Evolutionary conservation across 202 grass and related monocot species (phyloP).

Genomic region (Cymbopogon flexuosus): DNA sequence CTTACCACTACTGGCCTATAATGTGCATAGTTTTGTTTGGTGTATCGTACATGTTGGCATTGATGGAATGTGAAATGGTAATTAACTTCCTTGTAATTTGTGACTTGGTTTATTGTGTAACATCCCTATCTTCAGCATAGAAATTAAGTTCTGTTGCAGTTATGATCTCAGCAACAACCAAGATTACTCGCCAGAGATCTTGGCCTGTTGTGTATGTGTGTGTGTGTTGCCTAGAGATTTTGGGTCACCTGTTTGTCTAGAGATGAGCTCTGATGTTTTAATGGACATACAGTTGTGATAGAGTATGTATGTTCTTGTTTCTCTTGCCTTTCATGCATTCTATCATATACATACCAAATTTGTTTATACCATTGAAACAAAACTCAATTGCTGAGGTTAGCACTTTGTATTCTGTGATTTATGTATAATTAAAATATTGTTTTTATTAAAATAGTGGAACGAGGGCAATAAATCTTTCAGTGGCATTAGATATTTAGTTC

Average conservation of each 20-base stretch:
- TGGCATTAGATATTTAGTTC: background rate
- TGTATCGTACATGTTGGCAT: slow-evolving; percentile 19
- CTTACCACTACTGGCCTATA: slow-evolving; percentile 61
- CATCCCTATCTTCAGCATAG: slow-evolving; percentile 22
- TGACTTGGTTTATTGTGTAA: slow-evolving; percentile 16
- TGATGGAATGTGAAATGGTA: slow-evolving; percentile 12
- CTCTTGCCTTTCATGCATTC: background rate
- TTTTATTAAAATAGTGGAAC: slow-evolving; percentile 1
- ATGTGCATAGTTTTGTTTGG: slow-evolving; percentile 37
- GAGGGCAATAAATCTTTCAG: background rate
- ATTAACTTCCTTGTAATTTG: slow-evolving; percentile 27
- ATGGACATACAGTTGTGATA: background rate
- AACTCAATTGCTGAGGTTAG: background rate
- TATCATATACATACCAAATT: background rate
- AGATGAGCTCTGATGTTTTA: background rate
- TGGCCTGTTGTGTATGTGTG: background rate
- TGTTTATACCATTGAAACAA: background rate
- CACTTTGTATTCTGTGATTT: background rate
- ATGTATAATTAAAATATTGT: background rate
- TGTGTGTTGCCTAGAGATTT: background rate
- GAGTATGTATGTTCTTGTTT: background rate
- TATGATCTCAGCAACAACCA: background rate
- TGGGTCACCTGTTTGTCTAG: background rate
- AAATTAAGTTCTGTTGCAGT: slow-evolving; percentile 8
- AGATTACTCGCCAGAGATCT: background rate